Percentiles rank a stretch among this genome's conserved stretches.
Evolutionary conservation across 169 alveolate genomes (phyloP).

Genomic region (Hepatocystis sp.): DNA sequence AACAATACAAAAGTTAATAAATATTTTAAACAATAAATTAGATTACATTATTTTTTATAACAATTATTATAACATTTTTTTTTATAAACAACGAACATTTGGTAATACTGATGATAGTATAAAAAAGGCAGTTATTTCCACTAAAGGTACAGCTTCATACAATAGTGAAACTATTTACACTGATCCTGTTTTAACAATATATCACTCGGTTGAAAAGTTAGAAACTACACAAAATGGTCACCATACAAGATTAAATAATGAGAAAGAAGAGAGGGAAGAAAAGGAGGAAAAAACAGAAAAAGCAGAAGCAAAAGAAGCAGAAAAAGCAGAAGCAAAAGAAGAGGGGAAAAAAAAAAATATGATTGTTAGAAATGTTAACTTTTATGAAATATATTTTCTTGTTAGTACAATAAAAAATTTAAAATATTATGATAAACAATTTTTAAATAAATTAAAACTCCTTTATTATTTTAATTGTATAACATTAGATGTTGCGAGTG

Average conservation of each 20-base stretch:
- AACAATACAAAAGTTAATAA: slow-evolving; percentile 31
- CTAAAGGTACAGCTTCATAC: neutral
- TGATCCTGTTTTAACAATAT: no score
- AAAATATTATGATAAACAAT: slow-evolving; percentile 1
- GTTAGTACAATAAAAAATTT: slow-evolving; percentile 13
- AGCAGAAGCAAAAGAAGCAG: neutral
- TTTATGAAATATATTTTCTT: slow-evolving; percentile 42
- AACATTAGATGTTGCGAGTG: slow-evolving; percentile 21
- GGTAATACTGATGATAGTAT: neutral
- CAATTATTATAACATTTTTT: slow-evolving; percentile 4
- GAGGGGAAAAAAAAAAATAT: neutral
- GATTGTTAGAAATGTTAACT: slow-evolving; percentile 35
- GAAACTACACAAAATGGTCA: no score
- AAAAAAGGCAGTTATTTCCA: neutral
- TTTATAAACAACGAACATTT: neutral
- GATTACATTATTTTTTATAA: slow-evolving; percentile 49
- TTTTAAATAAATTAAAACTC: slow-evolving; percentile 40
- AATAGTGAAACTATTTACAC: slow-evolving; percentile 3
- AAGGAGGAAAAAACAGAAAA: no score
- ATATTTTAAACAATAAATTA: slow-evolving; percentile 22
- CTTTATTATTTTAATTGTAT: slow-evolving; percentile 59
- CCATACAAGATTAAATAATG: no score
- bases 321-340: neutral
- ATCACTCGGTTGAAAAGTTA: no score
- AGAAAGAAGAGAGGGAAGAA: no score